These are phyloP conservation scores for Tetrahymena malaccensis DNA, from an alignment of 73 alveolate species.

Conservation along the genomic window DNA sequence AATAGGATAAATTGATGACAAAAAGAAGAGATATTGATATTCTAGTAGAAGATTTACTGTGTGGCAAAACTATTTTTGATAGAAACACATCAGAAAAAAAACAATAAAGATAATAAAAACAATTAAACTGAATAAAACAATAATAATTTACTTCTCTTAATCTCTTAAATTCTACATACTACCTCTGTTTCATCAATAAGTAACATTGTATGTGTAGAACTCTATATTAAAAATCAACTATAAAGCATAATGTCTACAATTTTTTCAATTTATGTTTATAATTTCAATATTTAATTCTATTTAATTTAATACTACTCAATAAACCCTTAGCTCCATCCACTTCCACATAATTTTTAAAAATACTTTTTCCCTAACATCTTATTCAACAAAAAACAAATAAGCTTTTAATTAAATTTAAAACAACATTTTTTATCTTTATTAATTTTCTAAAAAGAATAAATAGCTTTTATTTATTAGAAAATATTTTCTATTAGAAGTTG, in stretches of 20 bases:
- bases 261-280: neutral
- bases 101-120: neutral
- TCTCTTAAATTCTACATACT: neutral
- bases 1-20: neutral
- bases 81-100: neutral
- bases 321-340: neutral
- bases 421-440: too few species aligned
- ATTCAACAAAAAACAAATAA: too few species aligned
- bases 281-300: neutral
- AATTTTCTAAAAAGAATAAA: too few species aligned
- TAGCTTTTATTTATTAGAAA: too few species aligned
- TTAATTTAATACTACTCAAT: neutral
- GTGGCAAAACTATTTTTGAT: neutral
- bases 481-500: too few species aligned
- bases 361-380: too few species aligned
- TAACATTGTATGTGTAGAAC: neutral
- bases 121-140: neutral
- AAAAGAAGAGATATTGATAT: neutral
- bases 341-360: neutral
- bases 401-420: too few species aligned
- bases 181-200: neutral
- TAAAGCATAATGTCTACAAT: neutral
- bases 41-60: neutral
- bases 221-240: neutral
- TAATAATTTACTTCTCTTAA: neutral